A percentile compares a stretch with the other conserved stretches of the same genome.
phyloP scores from a whole-genome alignment of 1,284 basidiomycete genomes.

The Leccinum cinnamomeum region DNA sequence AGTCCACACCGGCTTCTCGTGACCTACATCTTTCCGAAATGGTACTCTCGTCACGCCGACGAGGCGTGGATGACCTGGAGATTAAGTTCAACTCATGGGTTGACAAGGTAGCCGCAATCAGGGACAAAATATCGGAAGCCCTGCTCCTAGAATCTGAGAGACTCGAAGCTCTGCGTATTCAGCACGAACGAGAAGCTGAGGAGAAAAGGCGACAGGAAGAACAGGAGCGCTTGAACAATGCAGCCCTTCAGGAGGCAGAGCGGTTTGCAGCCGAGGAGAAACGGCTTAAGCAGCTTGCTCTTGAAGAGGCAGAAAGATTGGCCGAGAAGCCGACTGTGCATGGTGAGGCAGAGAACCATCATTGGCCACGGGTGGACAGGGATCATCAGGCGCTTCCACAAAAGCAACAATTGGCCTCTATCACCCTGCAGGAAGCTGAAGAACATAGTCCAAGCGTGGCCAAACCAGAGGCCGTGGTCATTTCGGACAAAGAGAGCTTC shows the following conservation, averaged over 20 bases:
- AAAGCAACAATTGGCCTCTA: slow-evolving; percentile 24
- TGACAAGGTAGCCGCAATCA: slow-evolving; percentile 43
- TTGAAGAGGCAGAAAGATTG: slow-evolving; percentile 30
- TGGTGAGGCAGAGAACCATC: slow-evolving; percentile 17
- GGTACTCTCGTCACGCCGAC: slow-evolving; percentile 47
- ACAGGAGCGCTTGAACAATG: slow-evolving; percentile 28
- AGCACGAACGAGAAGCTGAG: slow-evolving; percentile 29
- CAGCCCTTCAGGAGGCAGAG: slow-evolving; percentile 26
- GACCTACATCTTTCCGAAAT: slow-evolving; percentile 44
- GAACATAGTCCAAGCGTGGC: slow-evolving; percentile 34
- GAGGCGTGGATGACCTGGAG: slow-evolving; percentile 51
- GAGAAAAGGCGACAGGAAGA: slow-evolving; percentile 35
- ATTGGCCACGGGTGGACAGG: slow-evolving; percentile 32
- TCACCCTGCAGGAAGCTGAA: slow-evolving; percentile 23
- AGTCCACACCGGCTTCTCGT: slow-evolving; percentile 40
- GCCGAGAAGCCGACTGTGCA: slow-evolving; percentile 25
- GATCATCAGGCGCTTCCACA: slow-evolving; percentile 28
- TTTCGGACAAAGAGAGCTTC: slow-evolving; percentile 28
- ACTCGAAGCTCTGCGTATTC: slow-evolving; percentile 32
- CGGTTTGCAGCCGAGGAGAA: slow-evolving; percentile 27
- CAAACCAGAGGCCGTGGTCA: slow-evolving; percentile 20
- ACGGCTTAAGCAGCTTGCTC: slow-evolving; percentile 25
- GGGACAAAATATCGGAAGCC: slow-evolving; percentile 37
- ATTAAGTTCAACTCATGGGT: slow-evolving; percentile 49
- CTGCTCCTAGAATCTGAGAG: slow-evolving; percentile 36